These are phyloP conservation scores for Ceratonia siliqua DNA, from an alignment of 306 rosid species.

Conservation along the genomic window DNA sequence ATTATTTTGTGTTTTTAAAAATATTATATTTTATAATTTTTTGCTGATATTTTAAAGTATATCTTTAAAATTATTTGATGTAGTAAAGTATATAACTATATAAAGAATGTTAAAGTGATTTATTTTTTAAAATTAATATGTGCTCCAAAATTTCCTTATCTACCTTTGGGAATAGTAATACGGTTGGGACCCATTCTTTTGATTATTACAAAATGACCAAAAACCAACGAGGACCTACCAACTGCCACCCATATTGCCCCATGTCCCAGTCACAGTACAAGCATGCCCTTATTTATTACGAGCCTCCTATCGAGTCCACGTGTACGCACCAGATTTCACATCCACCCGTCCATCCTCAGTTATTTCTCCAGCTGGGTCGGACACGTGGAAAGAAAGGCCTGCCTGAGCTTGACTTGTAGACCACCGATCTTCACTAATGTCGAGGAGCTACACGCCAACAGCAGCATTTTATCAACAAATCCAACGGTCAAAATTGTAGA, in stretches of 20 bases:
- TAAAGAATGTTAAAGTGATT: no score
- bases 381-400: constrained; percentile 30
- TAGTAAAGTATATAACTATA: no score
- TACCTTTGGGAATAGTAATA: background rate
- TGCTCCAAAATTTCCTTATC: no score
- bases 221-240: constrained; percentile 24
- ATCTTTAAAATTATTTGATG: no score
- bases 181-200: background rate
- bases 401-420: background rate
- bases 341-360: background rate
- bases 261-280: background rate
- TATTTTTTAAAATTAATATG: no score
- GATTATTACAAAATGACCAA: background rate
- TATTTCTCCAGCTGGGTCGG: background rate
- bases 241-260: constrained; percentile 21
- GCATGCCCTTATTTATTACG: constrained; percentile 9
- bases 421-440: background rate
- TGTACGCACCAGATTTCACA: constrained; percentile 28
- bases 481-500: constrained; percentile 10
- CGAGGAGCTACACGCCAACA: background rate
- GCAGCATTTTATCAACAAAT: background rate
- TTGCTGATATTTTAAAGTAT: no score
- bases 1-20: no score
- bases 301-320: constrained; percentile 22
- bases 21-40: no score